Conservation (phyloP, 2,329 filamentous ascomycete species). For the Fusarium sp. region DNA sequence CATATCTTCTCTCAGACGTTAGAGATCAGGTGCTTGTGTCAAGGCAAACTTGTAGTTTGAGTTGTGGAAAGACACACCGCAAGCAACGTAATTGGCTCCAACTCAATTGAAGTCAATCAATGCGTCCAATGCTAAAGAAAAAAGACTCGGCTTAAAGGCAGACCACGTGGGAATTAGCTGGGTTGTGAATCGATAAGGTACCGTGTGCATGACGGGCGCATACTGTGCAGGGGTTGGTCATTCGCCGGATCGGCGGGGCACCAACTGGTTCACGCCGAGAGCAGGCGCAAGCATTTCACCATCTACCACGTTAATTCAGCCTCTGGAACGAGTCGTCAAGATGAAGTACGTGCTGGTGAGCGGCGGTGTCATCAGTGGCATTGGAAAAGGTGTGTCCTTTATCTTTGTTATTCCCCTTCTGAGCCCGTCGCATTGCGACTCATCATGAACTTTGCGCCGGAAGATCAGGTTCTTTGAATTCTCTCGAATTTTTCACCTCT, state of each 20-base stretch:
- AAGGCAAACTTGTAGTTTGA: neutral
- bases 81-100: neutral
- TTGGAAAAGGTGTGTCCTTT: conserved; percentile 15
- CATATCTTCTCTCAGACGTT: neutral
- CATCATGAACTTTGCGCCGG: conserved; percentile 1
- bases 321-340: neutral
- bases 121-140: neutral
- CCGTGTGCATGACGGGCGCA: neutral
- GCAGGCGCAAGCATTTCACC: neutral
- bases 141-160: neutral
- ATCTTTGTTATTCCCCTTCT: neutral
- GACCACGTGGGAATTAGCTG: neutral
- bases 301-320: neutral
- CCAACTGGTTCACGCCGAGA: neutral
- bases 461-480: neutral
- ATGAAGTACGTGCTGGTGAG: conserved; percentile 18
- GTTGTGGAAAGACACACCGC: neutral
- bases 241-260: neutral
- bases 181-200: neutral
- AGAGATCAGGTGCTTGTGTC: neutral
- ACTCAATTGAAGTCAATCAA: neutral
- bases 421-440: neutral
- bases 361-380: conserved; percentile 18
- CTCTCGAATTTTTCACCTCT: neutral
- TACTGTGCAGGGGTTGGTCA: neutral